A percentile compares a stretch with the other conserved stretches of the same genome.
Conservation (phyloP, 495 filamentous ascomycete genomes). For the Tetracladium marchalianum region DNA sequence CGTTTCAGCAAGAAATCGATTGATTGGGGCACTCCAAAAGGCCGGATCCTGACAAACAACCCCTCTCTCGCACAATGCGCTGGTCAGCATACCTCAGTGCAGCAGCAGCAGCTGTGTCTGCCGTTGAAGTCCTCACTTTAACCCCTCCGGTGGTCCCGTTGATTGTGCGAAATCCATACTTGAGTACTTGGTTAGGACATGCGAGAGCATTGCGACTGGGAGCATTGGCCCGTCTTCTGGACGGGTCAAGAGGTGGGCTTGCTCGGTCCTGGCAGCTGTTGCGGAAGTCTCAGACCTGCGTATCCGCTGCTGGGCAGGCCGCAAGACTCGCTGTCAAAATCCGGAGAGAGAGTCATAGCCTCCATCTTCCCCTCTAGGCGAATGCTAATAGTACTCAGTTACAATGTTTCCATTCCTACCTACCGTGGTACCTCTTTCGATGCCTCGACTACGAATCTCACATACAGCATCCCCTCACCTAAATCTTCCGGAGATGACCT, state of each 20-base stretch:
- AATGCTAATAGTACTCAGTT: conserved; percentile 29
- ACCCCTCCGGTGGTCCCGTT: conserved; percentile 81
- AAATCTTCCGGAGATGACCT: conserved; percentile 18
- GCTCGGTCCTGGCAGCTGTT: conserved; percentile 65
- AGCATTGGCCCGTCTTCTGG: conserved; percentile 91
- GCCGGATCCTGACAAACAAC: too few relatives aligned
- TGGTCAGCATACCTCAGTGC: conserved; percentile 15
- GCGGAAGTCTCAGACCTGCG: conserved; percentile 57
- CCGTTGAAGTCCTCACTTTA: conserved; percentile 35
- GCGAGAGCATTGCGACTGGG: conserved; percentile 80
- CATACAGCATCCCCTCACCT: conserved; percentile 57
- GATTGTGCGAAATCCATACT: conserved; percentile 83
- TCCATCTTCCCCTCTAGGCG: neutral
- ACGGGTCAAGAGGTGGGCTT: conserved; percentile 63
- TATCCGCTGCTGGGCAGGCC: conserved; percentile 83
- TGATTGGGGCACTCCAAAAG: too few relatives aligned
- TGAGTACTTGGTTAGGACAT: conserved; percentile 77
- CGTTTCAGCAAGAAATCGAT: too few relatives aligned
- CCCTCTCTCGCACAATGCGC: conserved; percentile 10
- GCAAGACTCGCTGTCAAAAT: conserved; percentile 59
- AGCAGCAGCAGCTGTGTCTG: conserved; percentile 26
- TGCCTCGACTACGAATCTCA: conserved; percentile 87
- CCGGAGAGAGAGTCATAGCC: conserved; percentile 32
- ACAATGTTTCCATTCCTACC: conserved; percentile 55
- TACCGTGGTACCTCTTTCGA: conserved; percentile 81